phyloP scores from a whole-genome alignment of 805 yeast genomes.

The Metschnikowia aberdeeniae region DNA sequence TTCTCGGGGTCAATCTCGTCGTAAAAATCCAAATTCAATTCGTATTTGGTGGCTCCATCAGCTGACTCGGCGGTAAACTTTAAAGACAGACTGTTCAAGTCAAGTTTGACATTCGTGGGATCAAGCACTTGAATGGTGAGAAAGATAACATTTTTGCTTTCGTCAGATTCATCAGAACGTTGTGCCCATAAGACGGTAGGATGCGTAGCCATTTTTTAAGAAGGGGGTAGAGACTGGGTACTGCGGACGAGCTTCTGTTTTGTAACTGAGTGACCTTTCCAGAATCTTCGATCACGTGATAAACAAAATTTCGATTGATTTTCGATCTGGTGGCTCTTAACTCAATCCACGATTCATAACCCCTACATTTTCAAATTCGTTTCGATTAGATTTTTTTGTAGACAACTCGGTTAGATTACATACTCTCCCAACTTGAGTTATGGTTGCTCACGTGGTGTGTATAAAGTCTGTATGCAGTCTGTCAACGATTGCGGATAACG shows the following conservation, averaged over 20 bases:
- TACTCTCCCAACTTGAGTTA: no score
- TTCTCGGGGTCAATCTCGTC: slow-evolving; percentile 67
- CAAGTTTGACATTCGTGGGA: slow-evolving; percentile 57
- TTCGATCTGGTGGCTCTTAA: background rate
- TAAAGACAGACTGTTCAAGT: slow-evolving; percentile 53
- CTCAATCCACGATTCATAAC: no score
- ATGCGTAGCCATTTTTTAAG: slow-evolving; percentile 13
- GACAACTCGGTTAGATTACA: no score
- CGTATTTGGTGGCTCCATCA: slow-evolving; percentile 50
- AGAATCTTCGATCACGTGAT: slow-evolving; percentile 20
- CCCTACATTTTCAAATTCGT: background rate
- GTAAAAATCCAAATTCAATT: slow-evolving; percentile 68
- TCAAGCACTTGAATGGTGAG: slow-evolving; percentile 74
- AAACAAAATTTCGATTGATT: background rate
- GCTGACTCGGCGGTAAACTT: slow-evolving; percentile 47
- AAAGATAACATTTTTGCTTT: slow-evolving; percentile 68
- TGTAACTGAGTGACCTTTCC: slow-evolving; percentile 8
- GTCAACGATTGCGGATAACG: background rate
- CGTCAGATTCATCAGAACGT: slow-evolving; percentile 75
- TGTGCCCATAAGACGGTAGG: slow-evolving; percentile 91
- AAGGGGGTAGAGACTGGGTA: background rate
- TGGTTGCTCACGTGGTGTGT: background rate
- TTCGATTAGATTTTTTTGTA: background rate
- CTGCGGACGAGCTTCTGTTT: background rate
- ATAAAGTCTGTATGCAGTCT: background rate